Evolutionary conservation across 2,329 filamentous ascomycete species (phyloP).

Genomic region (Phialophora verrucosa): DNA sequence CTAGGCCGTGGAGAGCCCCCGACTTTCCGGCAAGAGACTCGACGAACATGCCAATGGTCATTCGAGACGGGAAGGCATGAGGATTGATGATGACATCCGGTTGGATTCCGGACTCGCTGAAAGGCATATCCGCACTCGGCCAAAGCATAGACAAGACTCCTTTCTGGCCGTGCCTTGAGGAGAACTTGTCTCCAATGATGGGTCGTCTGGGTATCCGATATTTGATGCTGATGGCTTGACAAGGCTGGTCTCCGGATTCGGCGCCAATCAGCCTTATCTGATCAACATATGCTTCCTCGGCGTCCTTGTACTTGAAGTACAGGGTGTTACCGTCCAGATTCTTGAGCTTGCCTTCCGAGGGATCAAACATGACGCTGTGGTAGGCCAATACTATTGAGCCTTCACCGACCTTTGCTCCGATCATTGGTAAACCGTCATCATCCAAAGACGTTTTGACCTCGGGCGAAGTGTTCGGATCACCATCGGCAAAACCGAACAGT

Average conservation of each 20-base stretch:
- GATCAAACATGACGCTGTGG: slow-evolving; percentile 82
- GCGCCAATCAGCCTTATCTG: slow-evolving; percentile 89
- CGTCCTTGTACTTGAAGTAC: slow-evolving; percentile 93
- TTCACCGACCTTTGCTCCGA: slow-evolving; percentile 77
- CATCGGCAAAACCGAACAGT: slow-evolving; percentile 84
- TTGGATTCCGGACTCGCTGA: slow-evolving; percentile 94
- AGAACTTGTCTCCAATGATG: slow-evolving; percentile 98
- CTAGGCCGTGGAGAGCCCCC: slow-evolving; percentile 90
- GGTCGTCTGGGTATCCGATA: slow-evolving; percentile 88
- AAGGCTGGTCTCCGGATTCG: slow-evolving; percentile 80
- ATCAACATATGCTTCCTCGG: slow-evolving; percentile 85
- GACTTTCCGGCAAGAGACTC: slow-evolving; percentile 96
- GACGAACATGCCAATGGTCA: slow-evolving; percentile 99
- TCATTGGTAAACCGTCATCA: slow-evolving; percentile 81
- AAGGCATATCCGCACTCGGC: slow-evolving; percentile 92
- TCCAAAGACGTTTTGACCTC: slow-evolving; percentile 76
- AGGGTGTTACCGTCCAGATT: slow-evolving; percentile 87
- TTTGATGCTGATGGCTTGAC: slow-evolving; percentile 89
- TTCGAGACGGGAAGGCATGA: slow-evolving; percentile 97
- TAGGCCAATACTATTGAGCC: slow-evolving; percentile 88
- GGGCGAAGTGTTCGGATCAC: slow-evolving; percentile 61
- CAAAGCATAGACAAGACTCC: slow-evolving; percentile 96
- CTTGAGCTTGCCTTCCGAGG: slow-evolving; percentile 71
- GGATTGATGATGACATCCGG: slow-evolving; percentile 99
- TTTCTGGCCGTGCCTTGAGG: slow-evolving; percentile 96